A percentile compares a stretch with the other conserved stretches of the same genome.
Conservation (phyloP, 2,329 filamentous ascomycete genomes). For the Xylaria arbuscula region DNA sequence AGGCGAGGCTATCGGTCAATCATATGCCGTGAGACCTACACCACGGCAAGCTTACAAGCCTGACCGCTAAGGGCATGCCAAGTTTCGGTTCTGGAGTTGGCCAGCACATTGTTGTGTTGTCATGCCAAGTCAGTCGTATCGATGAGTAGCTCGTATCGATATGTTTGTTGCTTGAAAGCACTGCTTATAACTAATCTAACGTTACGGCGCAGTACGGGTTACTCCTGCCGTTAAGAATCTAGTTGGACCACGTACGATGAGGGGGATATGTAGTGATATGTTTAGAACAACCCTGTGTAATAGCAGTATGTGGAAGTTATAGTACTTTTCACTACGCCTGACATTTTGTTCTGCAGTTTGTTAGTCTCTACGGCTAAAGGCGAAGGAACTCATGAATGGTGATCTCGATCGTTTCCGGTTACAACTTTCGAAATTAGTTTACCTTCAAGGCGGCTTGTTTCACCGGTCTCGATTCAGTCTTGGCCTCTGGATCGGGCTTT, state of each 20-base stretch:
- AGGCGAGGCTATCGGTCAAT: conserved; percentile 9
- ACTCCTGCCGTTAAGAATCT: not conserved
- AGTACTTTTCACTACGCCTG: too few species aligned
- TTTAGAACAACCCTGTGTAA: not conserved
- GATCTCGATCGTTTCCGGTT: not conserved
- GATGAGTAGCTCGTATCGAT: conserved; percentile 23
- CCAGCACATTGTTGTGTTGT: not conserved
- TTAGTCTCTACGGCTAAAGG: not conserved
- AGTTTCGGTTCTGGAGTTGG: conserved; percentile 9
- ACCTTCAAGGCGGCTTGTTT: not conserved
- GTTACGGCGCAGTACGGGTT: not conserved
- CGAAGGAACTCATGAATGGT: not conserved
- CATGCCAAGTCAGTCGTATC: conserved; percentile 10
- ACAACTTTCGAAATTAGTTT: not conserved
- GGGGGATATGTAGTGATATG: not conserved
- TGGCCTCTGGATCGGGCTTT: not conserved
- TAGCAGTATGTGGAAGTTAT: not conserved
- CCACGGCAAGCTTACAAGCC: conserved; percentile 16
- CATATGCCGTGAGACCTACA: conserved; percentile 22
- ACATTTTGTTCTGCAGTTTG: not conserved
- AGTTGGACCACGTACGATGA: not conserved
- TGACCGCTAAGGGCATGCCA: conserved; percentile 13
- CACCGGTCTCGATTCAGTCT: not conserved
- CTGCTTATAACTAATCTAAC: conserved; percentile 18
- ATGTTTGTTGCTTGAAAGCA: not conserved